Evolutionary conservation across 2,329 filamentous ascomycete genomes (phyloP).

Genomic region (Pezicula rhizophila): DNA sequence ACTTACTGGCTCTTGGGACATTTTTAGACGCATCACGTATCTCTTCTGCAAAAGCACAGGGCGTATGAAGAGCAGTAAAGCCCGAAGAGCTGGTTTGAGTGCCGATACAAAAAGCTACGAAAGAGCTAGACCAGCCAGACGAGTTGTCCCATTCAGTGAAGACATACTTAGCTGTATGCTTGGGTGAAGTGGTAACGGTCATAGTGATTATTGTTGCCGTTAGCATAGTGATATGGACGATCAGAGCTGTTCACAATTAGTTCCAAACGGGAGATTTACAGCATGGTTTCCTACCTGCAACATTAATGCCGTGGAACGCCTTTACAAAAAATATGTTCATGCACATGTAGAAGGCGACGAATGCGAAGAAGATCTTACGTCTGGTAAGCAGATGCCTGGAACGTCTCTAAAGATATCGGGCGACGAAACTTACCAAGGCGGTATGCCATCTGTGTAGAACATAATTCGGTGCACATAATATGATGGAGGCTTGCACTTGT

Average conservation of each 20-base stretch:
- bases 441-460: too few species aligned
- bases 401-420: too few species aligned
- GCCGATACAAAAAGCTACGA: background rate
- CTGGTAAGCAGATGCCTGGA: too few species aligned
- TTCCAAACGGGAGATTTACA: background rate
- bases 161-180: background rate
- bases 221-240: background rate
- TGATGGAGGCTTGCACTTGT: too few species aligned
- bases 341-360: too few species aligned
- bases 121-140: background rate
- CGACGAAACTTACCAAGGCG: too few species aligned
- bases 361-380: too few species aligned
- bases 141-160: background rate
- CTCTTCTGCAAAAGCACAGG: background rate
- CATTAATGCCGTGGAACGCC: background rate
- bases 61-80: background rate
- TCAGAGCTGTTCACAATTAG: background rate
- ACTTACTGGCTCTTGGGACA: background rate
- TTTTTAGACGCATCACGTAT: background rate
- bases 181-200: background rate
- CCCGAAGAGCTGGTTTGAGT: background rate
- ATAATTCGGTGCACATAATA: too few species aligned
- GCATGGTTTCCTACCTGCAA: background rate
- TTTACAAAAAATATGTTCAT: too few species aligned
- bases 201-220: background rate